Percentiles rank a stretch among this genome's conserved stretches.
Conservation (phyloP, 495 filamentous ascomycete genomes). For the Tuber borchii region DNA sequence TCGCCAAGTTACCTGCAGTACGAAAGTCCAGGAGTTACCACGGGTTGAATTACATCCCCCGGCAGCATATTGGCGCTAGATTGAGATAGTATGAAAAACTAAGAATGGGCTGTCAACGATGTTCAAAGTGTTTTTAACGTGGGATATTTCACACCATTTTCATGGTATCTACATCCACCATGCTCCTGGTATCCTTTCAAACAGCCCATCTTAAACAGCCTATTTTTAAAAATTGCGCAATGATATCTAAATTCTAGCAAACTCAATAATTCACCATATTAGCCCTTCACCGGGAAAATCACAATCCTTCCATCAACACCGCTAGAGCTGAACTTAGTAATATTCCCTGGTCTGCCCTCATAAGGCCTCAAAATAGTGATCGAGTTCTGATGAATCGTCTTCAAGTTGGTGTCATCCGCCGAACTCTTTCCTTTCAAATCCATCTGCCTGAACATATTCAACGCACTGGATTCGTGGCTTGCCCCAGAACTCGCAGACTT, state of each 20-base stretch:
- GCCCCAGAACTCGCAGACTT: conserved; percentile 52
- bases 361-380: conserved; percentile 70
- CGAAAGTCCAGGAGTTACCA: not conserved
- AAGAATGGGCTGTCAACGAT: not conserved
- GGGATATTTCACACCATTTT: not conserved
- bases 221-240: not conserved
- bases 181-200: not conserved
- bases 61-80: not conserved
- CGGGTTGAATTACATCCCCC: not conserved
- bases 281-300: conserved; percentile 54
- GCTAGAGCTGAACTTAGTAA: conserved; percentile 69
- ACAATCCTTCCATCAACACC: conserved; percentile 89
- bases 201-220: not conserved
- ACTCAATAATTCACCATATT: not conserved
- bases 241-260: conserved; percentile 1
- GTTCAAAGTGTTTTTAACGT: not conserved
- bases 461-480: conserved; percentile 56
- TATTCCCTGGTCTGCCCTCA: conserved; percentile 56
- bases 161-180: not conserved
- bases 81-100: not conserved
- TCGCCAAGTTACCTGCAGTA: not conserved
- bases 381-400: conserved; percentile 95
- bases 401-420: conserved; percentile 83
- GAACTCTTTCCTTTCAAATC: conserved; percentile 80
- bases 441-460: conserved; percentile 99